Base-by-base conservation (phyloP, 2,329 filamentous ascomycete genomes). In the Verticillium alfalfae region DNA sequence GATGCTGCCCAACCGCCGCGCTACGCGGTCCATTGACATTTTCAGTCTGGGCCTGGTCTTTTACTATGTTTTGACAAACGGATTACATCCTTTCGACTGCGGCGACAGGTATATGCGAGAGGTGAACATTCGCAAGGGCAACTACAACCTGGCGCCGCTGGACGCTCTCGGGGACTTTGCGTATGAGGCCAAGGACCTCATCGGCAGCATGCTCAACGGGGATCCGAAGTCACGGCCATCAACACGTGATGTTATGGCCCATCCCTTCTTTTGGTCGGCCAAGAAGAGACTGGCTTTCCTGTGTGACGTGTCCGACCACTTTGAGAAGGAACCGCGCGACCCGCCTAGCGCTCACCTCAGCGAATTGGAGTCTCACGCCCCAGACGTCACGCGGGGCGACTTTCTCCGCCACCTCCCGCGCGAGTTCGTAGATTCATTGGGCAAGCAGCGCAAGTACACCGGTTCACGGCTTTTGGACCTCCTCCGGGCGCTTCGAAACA, bases 31-130 rank as follows among this genome's bases (percentile, higher is more conserved):
- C 9, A 97, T 98, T 64, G 95, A 99, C 72, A 97, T 99, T 34
- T 99, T 99, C 78, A 97, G 93, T 0, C 84, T 99, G 39, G 95
- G 95, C 1, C 89, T 97, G 60, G 93, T 99, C n/a, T 99, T 97
- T 80, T 98, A 93, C 78, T 99, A 97, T 73, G 93, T 98, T n/a
- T 82, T 99, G 63, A 97, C 94, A 1, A 91, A 93, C 65, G 95
- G 95, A 16, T 86, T 84, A 1, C 95, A 99, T 73, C 95, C 95
- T 0, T 99, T 96, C 70, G 94, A 97, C 72, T 93, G 93, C 65
- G 93, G 95, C 61, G 93, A 95, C 71, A 88, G 92, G 58, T 98
- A 95, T 80, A 96, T 96, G 86, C 88, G 95, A 59, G 95, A 99
- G 76, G 91, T 96, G 69, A 98, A 99, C 75, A 98, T 99, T 69